A percentile compares a stretch with the other conserved stretches of the same genome.
phyloP scores from a whole-genome alignment of 2,329 filamentous ascomycete genomes.

The Nakataea oryzae region DNA sequence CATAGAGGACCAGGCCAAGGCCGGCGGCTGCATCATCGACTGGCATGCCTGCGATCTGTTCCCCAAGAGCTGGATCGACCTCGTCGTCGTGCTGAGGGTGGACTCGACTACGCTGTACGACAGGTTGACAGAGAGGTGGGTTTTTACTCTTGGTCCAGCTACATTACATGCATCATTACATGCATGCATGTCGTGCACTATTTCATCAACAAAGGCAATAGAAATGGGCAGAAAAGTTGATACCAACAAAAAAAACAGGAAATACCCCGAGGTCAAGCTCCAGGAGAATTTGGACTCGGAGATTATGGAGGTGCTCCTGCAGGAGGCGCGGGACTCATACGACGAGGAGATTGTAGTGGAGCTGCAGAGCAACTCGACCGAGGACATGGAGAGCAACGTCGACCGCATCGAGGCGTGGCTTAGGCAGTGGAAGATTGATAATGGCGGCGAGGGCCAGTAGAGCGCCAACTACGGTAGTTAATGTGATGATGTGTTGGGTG shows the following conservation, averaged over 20 bases:
- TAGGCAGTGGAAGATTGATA: conserved; percentile 68
- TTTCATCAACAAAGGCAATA: not conserved
- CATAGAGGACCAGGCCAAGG: conserved; percentile 69
- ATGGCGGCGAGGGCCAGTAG: conserved; percentile 13
- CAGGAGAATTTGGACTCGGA: conserved; percentile 96
- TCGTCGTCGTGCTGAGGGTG: conserved; percentile 83
- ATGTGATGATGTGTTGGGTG: not conserved
- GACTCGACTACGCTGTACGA: conserved; percentile 78
- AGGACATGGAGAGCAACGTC: conserved; percentile 83
- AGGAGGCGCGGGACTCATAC: conserved; percentile 83
- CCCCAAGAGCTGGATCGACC: conserved; percentile 85
- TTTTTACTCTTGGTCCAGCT: conserved; percentile 2
- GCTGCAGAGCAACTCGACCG: conserved; percentile 67
- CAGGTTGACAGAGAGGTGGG: conserved; percentile 61
- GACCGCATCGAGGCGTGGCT: conserved; percentile 78
- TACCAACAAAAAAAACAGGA: conserved; percentile 31
- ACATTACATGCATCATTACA: not conserved
- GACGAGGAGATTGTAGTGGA: conserved; percentile 83
- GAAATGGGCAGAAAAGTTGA: not conserved
- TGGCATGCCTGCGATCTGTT: conserved; percentile 98
- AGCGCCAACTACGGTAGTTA: too few relatives aligned
- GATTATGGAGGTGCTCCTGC: conserved; percentile 89
- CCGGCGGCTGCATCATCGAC: conserved; percentile 83
- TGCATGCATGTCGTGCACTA: too few relatives aligned
- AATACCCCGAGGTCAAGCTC: conserved; percentile 77